phyloP scores from a whole-genome alignment of 108 stramenopile genomes.

The Cyclostephanos invisitatus region DNA sequence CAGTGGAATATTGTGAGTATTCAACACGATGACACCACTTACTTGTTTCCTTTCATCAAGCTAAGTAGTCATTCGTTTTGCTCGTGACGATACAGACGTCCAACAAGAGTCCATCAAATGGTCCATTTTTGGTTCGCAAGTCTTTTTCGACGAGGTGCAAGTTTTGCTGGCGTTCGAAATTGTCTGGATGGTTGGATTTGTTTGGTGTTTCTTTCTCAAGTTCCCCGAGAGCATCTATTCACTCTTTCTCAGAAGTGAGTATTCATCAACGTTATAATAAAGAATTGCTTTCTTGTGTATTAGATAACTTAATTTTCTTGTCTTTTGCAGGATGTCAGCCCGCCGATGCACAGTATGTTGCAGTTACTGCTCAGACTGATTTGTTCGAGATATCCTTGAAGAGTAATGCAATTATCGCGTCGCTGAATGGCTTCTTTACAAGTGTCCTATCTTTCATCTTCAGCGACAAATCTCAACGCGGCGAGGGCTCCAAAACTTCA shows the following conservation, averaged over 20 bases:
- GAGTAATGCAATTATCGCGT: conserved; percentile 20
- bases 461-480: conserved; percentile 24
- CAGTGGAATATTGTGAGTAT: conserved; percentile 42
- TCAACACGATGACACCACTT: background rate
- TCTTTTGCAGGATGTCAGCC: conserved; percentile 38
- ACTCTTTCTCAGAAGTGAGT: background rate
- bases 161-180: conserved; percentile 61
- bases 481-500: conserved; percentile 12
- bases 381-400: conserved; percentile 11
- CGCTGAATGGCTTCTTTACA: conserved; percentile 6
- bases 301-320: background rate
- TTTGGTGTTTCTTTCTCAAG: conserved; percentile 49
- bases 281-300: background rate
- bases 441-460: conserved; percentile 31
- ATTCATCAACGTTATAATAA: background rate
- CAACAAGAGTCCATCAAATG: conserved; percentile 29
- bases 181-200: conserved; percentile 59
- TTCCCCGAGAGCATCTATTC: conserved; percentile 30
- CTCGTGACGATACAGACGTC: background rate
- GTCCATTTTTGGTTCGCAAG: conserved; percentile 15
- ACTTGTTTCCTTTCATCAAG: background rate
- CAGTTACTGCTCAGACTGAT: conserved; percentile 43
- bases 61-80: background rate
- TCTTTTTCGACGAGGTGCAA: conserved; percentile 52
- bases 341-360: conserved; percentile 51